A percentile compares a stretch with the other conserved stretches of the same genome.
Conservation (phyloP, 2,329 filamentous ascomycete species). For the Sordariomycetes sp. region DNA sequence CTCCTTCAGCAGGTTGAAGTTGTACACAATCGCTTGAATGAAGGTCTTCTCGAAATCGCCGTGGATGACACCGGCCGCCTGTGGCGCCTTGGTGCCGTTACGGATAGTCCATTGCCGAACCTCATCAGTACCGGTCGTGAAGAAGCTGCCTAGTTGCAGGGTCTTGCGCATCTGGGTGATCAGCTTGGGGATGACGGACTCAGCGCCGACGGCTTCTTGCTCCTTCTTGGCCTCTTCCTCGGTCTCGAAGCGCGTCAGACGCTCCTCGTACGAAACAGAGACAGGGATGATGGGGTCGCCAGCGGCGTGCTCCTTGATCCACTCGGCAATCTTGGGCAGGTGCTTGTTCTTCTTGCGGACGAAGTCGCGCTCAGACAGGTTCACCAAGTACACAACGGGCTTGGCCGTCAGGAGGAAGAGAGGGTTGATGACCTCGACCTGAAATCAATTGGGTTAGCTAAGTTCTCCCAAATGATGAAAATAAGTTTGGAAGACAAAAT, state of each 20-base stretch:
- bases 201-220: conserved; percentile 78
- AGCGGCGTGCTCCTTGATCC: conserved; percentile 83
- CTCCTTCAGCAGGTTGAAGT: conserved; percentile 74
- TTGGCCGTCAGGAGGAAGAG: conserved; percentile 93
- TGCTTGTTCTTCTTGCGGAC: conserved; percentile 99
- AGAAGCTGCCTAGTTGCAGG: conserved; percentile 87
- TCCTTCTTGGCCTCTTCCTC: conserved; percentile 75
- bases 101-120: conserved; percentile 98
- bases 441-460: not conserved
- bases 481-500: conserved; percentile 10
- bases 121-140: conserved; percentile 92
- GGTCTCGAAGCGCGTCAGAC: conserved; percentile 69
- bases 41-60: conserved; percentile 99
- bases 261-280: conserved; percentile 88
- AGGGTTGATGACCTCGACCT: conserved; percentile 98
- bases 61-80: conserved; percentile 96
- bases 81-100: conserved; percentile 92
- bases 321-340: conserved; percentile 84
- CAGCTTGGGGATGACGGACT: conserved; percentile 86
- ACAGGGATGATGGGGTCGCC: conserved; percentile 90
- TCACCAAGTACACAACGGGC: conserved; percentile 93
- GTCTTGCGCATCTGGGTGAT: conserved; percentile 88
- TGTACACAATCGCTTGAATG: conserved; percentile 93
- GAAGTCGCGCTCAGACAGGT: conserved; percentile 94
- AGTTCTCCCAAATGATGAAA: conserved; percentile 1